Percentiles rank a stretch among this genome's conserved stretches.
Conservation (phyloP, 1,284 basidiomycete genomes). For the Sanghuangporus weigelae region DNA sequence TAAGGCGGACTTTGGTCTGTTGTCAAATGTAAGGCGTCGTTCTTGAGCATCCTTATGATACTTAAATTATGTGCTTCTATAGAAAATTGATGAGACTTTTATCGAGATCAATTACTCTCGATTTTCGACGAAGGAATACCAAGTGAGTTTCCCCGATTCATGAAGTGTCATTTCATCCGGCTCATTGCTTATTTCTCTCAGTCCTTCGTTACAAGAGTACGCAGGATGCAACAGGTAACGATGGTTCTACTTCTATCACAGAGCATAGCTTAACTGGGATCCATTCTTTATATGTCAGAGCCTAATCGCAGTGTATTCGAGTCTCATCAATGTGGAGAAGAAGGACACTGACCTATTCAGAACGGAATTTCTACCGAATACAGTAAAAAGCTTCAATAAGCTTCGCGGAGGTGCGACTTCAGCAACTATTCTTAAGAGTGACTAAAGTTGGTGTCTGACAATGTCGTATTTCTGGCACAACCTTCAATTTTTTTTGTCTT, state of each 20-base stretch:
- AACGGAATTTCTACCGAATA: conserved; percentile 24
- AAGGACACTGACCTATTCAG: conserved; percentile 25
- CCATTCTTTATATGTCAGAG: conserved; percentile 16
- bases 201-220: conserved; percentile 24
- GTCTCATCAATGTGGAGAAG: conserved; percentile 23
- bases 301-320: conserved; percentile 28
- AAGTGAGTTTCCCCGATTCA: neutral
- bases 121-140: conserved; percentile 28
- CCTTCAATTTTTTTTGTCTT: neutral
- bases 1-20: conserved; percentile 27
- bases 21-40: conserved; percentile 20
- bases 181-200: neutral
- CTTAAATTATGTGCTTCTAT: neutral
- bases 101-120: conserved; percentile 30
- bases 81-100: conserved; percentile 26
- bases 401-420: conserved; percentile 22
- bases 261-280: neutral
- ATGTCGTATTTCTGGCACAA: neutral
- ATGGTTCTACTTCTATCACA: neutral
- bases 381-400: conserved; percentile 23
- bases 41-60: neutral
- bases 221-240: conserved; percentile 26
- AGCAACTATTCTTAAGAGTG: neutral
- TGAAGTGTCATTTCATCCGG: neutral
- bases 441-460: neutral